phyloP scores from a whole-genome alignment of 2,329 filamentous ascomycete species.

The Clonostachys solani region DNA sequence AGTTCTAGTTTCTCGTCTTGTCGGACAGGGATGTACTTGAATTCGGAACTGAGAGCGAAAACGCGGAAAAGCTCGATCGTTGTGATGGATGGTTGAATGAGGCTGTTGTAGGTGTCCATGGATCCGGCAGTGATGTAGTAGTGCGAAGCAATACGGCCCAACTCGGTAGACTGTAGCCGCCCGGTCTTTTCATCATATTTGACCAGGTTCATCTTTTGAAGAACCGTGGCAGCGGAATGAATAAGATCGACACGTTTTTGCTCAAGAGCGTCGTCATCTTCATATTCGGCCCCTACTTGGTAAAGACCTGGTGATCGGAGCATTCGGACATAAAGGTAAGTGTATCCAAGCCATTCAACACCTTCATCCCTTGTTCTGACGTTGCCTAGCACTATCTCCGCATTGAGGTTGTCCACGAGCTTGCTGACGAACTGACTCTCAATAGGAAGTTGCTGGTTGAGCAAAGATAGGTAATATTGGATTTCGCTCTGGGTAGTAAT shows the following conservation, averaged over 20 bases:
- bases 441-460: conserved; percentile 96
- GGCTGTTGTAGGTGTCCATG: conserved; percentile 95
- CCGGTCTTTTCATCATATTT: conserved; percentile 96
- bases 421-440: conserved; percentile 94
- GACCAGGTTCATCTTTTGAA: conserved; percentile 83
- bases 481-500: conserved; percentile 95
- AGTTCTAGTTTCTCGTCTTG: conserved; percentile 97
- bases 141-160: conserved; percentile 92
- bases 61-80: conserved; percentile 96
- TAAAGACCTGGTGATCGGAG: conserved; percentile 91
- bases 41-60: conserved; percentile 93
- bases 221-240: conserved; percentile 82
- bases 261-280: conserved; percentile 84
- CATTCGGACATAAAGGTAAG: conserved; percentile 97
- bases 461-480: conserved; percentile 92
- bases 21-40: conserved; percentile 97
- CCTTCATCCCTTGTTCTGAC: conserved; percentile 88
- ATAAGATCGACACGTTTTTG: conserved; percentile 97
- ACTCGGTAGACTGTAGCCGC: conserved; percentile 83
- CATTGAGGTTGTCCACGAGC: conserved; percentile 92
- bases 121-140: conserved; percentile 97
- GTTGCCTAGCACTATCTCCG: conserved; percentile 92
- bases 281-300: conserved; percentile 93
- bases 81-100: conserved; percentile 88
- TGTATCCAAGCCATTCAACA: conserved; percentile 99